Conservation (phyloP, 2,329 filamentous ascomycete species). For the Aspergillus hiratsukae region DNA sequence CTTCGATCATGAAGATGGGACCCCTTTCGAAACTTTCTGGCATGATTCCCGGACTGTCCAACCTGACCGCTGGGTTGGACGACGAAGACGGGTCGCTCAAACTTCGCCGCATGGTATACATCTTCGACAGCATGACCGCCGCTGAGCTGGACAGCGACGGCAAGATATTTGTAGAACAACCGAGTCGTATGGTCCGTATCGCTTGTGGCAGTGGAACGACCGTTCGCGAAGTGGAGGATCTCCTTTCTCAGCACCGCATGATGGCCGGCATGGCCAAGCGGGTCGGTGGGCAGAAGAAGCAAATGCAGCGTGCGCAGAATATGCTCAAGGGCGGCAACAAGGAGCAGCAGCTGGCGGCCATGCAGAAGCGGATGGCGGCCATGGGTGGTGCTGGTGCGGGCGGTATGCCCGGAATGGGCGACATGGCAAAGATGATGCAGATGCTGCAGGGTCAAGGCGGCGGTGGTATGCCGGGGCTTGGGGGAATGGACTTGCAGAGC, state of each 20-base stretch:
- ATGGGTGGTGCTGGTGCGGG: constrained; percentile 74
- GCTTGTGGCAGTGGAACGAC: constrained; percentile 85
- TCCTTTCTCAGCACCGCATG: constrained; percentile 97
- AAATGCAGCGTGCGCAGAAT: constrained; percentile 89
- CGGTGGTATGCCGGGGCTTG: constrained; percentile 60
- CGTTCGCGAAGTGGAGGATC: constrained; percentile 89
- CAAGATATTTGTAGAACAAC: constrained; percentile 89
- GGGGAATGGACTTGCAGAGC: constrained; percentile 60
- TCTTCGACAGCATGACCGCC: constrained; percentile 96
- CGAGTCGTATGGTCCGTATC: constrained; percentile 85
- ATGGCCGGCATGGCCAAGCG: constrained; percentile 99
- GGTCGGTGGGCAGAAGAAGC: constrained; percentile 96
- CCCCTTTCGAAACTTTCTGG: constrained; percentile 95
- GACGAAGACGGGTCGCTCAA: constrained; percentile 94
- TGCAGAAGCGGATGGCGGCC: constrained; percentile 91
- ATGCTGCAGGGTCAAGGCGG: constrained; percentile 77
- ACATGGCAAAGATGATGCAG: constrained; percentile 94
- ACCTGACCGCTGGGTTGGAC: constrained; percentile 93
- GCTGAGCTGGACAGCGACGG: constrained; percentile 95
- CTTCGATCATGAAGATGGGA: constrained; percentile 99
- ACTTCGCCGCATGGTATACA: constrained; percentile 97
- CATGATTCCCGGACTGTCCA: constrained; percentile 94
- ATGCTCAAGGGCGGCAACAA: constrained; percentile 89
- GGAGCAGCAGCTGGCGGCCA: constrained; percentile 87
- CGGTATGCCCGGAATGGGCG: constrained; percentile 63